These are phyloP conservation scores for Camellia granthamiana DNA, from an alignment of 148 eudicot species.

Conservation along the genomic window DNA sequence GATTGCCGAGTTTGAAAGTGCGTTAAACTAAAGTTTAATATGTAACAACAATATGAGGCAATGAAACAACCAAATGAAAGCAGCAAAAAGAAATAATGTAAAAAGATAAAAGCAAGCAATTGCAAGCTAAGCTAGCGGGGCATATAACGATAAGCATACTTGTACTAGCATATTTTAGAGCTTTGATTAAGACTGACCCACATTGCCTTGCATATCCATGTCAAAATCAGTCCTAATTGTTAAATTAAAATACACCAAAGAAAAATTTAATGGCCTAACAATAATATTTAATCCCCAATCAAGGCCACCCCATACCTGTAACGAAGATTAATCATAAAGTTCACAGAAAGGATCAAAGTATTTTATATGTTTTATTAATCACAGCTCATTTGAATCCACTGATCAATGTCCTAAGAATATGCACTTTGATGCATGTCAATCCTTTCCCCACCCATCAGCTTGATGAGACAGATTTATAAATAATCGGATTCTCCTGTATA, in stretches of 20 bases:
- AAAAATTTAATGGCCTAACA: background rate
- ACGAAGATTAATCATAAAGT: background rate
- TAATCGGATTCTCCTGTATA: too few species aligned
- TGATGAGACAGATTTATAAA: too few species aligned
- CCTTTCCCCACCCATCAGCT: too few species aligned
- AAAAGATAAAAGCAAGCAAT: constrained; percentile 1
- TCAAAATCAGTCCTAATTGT: background rate
- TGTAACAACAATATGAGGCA: too few species aligned
- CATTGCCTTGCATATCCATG: background rate
- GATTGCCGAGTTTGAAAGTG: background rate
- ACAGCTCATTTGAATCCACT: background rate
- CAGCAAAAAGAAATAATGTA: background rate
- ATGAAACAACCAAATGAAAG: background rate
- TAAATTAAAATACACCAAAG: background rate
- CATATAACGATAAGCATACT: background rate
- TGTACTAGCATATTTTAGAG: background rate
- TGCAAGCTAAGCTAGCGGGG: background rate
- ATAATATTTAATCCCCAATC: constrained; percentile 1
- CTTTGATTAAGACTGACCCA: background rate
- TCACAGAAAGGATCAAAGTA: constrained; percentile 4
- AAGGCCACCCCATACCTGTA: background rate
- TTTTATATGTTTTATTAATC: background rate
- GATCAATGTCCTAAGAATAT: background rate
- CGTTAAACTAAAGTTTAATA: too few species aligned
- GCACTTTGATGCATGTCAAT: background rate